Evolutionary conservation across 352 stramenopile species (phyloP), one percentile per base, ranked within the genome.

Genomic region (Phytophthora boehmeriae): DNA sequence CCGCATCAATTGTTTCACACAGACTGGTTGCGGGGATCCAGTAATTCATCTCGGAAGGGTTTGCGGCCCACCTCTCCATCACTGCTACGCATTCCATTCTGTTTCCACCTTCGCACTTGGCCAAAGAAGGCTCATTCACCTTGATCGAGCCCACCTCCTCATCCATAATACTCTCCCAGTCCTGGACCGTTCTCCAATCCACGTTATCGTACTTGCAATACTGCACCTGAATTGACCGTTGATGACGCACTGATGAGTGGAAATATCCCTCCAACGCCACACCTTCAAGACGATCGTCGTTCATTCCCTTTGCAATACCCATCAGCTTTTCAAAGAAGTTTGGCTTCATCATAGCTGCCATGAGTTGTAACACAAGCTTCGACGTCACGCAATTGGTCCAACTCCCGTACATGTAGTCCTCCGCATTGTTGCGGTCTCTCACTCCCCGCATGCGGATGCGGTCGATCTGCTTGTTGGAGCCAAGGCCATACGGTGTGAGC

Each of bases 201-300:
- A 43, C 22, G n/a, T 57, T 57, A 19, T 41, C 16, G 22, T 57
- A 64, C 30, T 16, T 47, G 17, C 13, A 39, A 17, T 39, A 64
- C 1, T 38, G 4, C 4, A 64, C 14, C 0, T 22, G 11, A 34
- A 64, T 46, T 17, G 27, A 25, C 14, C 27, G 20, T 36, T n/a
- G 1, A 50, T 41, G 11, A 63, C 46, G 36, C 14, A 59, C 44
- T 30, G 47, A n/a, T 10, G 58, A 3, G 34, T 61, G 50, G 13
- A 61, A 67, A 47, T 61, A 62, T 30, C 16, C 50, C 22, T 67
- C 56, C 46, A 53, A 27, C 9, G 55, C 34, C 57, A 43, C 27
- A 54, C 20, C 47, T 63, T 70, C 54, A 16, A 70, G 54, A 10
- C 5, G 22, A 60, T 52, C 22, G 34, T 65, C 61, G 2, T 65